Evolutionary conservation across 352 stramenopile species (phyloP).

Genomic region (Phytopythium boreale): DNA sequence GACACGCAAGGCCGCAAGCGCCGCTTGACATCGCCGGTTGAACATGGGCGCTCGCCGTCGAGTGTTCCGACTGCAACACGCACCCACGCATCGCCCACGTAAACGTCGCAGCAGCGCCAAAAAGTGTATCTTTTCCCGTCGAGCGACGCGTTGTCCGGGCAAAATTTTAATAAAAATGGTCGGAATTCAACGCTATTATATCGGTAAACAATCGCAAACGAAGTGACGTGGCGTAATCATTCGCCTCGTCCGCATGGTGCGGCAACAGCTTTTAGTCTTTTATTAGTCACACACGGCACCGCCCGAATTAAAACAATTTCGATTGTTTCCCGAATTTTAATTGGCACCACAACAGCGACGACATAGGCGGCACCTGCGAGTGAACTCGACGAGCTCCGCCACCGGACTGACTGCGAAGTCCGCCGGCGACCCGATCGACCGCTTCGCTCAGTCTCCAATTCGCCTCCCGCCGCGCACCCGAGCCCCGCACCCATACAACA

Average conservation of each 20-base stretch:
- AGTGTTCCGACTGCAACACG: not conserved
- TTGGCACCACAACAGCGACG: too few relatives aligned
- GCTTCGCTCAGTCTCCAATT: conserved; percentile 6
- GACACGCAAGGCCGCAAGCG: conserved; percentile 1
- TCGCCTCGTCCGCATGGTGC: not conserved
- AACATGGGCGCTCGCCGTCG: not conserved
- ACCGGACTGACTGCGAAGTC: too few relatives aligned
- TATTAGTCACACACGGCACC: not conserved
- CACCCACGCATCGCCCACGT: too few relatives aligned
- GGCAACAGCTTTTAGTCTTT: not conserved
- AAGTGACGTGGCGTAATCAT: not conserved
- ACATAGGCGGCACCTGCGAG: too few relatives aligned
- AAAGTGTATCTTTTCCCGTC: not conserved
- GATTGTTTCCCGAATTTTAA: too few relatives aligned
- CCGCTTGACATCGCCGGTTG: not conserved
- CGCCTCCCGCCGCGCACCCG: conserved; percentile 2
- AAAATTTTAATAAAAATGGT: too few relatives aligned
- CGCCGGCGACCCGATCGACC: too few relatives aligned
- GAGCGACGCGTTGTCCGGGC: too few relatives aligned
- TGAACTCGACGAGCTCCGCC: too few relatives aligned
- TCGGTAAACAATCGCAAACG: too few relatives aligned
- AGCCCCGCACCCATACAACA: not conserved
- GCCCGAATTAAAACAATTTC: not conserved
- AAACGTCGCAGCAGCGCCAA: too few relatives aligned
- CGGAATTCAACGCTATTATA: too few relatives aligned